Evolutionary conservation across 352 stramenopile species (phyloP), one percentile per base, ranked within the genome.

Genomic region (Pythium rhizo-oryzae): DNA sequence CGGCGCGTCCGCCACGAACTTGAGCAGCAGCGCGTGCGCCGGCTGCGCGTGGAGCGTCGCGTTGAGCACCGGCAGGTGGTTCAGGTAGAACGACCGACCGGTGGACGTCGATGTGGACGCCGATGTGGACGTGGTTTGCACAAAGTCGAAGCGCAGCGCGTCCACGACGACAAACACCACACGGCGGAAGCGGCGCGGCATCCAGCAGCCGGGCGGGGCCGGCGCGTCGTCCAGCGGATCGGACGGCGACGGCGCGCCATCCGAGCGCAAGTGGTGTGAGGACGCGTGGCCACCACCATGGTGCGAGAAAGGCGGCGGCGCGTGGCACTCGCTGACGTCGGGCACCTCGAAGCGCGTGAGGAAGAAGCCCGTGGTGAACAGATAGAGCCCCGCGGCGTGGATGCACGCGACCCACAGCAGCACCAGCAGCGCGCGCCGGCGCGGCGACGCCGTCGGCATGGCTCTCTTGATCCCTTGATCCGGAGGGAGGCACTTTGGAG

Each of bases 81-180:
- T 85, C 30, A 90, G 82, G 69, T 94, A 96, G 57, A 90, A 94
- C 24, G 70, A 74, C 30, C 79, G 76, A 4, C 58, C 19, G 0
- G 33, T 24, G 24, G 35, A 13, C 4, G 57, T 62, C 28, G 50
- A 39, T 8, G 55, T 12, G 8, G 51, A 39, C 18, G 50, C 24
- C 16, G 33, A 46, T 19, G 44, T 9, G 9, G 46, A 19, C 46
- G 44, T 9, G 9, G 46, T 7, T n/a, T 49, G 41, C 77, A 97
- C 76, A 79, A 99, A 99, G 78, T 99, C 97, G 74, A 98, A 99
- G 35, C 97, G 84, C 52, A 99, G 78, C 19, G 97, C 97, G 73
- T 99, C 97, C 21, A 99, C 92, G 2, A 99, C 90, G 16, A 99
- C 72, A 67, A 99, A 94, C 15, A 98, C 85, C 41, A 98, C 80